These are phyloP conservation scores for Catenaria anguillulae DNA, from an alignment of 371 early-diverging fungal species.

Conservation along the genomic window DNA sequence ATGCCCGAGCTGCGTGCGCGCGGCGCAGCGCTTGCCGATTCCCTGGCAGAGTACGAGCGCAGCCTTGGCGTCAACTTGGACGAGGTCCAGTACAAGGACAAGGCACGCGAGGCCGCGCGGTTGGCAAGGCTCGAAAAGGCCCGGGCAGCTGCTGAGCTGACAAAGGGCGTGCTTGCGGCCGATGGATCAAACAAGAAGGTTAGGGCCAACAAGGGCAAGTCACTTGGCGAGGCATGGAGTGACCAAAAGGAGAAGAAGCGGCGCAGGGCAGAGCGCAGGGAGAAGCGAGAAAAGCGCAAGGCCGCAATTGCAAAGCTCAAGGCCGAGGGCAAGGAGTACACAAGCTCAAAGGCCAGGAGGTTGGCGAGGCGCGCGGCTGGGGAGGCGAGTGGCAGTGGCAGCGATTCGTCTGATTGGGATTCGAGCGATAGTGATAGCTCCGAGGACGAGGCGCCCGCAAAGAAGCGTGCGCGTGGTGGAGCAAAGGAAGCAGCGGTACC, in stretches of 20 bases:
- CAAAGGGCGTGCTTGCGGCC: neutral
- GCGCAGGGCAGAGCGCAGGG: constrained; percentile 39
- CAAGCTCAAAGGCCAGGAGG: neutral
- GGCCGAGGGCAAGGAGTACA: constrained; percentile 9
- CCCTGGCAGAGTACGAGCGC: constrained; percentile 15
- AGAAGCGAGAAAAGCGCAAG: constrained; percentile 42
- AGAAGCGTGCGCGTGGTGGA: constrained; percentile 8
- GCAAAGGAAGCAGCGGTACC: neutral
- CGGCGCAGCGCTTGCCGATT: constrained; percentile 18
- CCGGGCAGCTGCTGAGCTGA: constrained; percentile 12
- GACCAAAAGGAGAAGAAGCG: constrained; percentile 49
- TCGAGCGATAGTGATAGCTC: neutral
- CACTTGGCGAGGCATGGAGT: constrained; percentile 42
- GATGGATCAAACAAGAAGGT: constrained; percentile 15
- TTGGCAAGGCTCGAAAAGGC: constrained; percentile 34
- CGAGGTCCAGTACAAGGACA: constrained; percentile 47
- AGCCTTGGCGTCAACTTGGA: constrained; percentile 23
- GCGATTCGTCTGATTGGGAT: neutral
- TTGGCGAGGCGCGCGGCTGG: neutral
- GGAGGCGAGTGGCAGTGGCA: neutral
- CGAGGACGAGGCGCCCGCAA: neutral
- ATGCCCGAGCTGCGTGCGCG: constrained; percentile 77
- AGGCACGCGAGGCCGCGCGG: constrained; percentile 59
- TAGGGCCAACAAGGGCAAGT: neutral
- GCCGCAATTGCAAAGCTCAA: constrained; percentile 23